Conservation (phyloP, 2,329 filamentous ascomycete species). For the Berkeleyomyces basicola region DNA sequence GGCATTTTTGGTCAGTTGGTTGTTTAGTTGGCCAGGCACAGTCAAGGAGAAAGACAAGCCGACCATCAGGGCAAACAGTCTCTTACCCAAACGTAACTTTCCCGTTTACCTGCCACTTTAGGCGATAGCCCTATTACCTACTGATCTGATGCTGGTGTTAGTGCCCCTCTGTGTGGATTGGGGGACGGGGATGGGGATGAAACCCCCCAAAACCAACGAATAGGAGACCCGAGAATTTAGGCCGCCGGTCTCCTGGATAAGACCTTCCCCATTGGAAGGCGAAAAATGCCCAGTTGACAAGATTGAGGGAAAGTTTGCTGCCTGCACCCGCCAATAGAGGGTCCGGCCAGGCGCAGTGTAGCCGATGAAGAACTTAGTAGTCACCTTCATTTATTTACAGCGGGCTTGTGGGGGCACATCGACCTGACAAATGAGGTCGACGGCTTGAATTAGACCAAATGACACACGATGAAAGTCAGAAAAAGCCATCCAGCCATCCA, state of each 20-base stretch:
- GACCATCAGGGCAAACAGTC: background rate
- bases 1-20: conserved; percentile 22
- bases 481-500: too few relatives aligned
- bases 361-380: background rate
- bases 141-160: background rate
- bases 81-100: background rate
- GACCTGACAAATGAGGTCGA: background rate
- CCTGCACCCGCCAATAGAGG: background rate
- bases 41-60: background rate
- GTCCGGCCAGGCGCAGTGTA: background rate
- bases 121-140: background rate
- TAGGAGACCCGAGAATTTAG: background rate
- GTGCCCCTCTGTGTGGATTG: background rate
- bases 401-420: background rate
- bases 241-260: background rate
- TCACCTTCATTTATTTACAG: background rate
- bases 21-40: background rate
- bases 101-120: background rate
- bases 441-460: background rate
- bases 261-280: background rate
- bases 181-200: background rate
- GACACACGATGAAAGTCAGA: too few relatives aligned
- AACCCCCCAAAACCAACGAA: background rate
- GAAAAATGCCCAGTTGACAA: background rate
- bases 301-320: background rate